Evolutionary conservation across 306 rosid genomes (phyloP), one percentile per base, ranked within the genome.

Genomic region (Malus orientalis): DNA sequence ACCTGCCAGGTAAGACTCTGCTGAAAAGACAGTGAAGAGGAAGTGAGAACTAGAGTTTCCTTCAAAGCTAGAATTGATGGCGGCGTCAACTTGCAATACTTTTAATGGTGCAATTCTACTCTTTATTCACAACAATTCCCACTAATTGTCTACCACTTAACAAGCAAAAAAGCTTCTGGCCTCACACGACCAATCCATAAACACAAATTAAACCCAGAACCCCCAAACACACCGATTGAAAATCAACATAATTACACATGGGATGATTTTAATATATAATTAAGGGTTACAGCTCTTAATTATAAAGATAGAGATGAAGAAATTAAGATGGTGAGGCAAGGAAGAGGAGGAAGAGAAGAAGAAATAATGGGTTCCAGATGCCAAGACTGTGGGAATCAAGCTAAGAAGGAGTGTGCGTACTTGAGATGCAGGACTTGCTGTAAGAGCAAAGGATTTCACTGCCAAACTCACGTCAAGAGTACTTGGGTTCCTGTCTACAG

Each of bases 381-480:
- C 79, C 69, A 87, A 76, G 97, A 89, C 5, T 89, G 96, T 83
- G 97, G 97, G 81, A 92, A 92, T 78, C 89, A 84, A 81, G 89
- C 96, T 1, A 92, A 92, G 88, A 88, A 84, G 45, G 91, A 82
- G 60, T 92, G 97, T 80, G 30, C 22, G 53, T 85, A 84, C 76
- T 54, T 76, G 78, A 88, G 97, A 58, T 91, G 93, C 84, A 92
- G 90, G 71, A 87, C 81, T 76, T 92, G 97, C 71, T 91, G 97
- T 40, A 89, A 86, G 47, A 86, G 78, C 86, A 87, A 83, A 82
- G 92, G 89, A 3, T 86, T 89, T 74, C 72, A 69, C 6, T 91
- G 97, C 72, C 83, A 82, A 81, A 91, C 91, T 23, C 97, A 89
- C 78, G 64, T 92, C 64, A 85, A 79, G 51, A 89, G 96, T 73